phyloP scores from a whole-genome alignment of 73 alveolate species.

The Blepharisma stoltei region DNA sequence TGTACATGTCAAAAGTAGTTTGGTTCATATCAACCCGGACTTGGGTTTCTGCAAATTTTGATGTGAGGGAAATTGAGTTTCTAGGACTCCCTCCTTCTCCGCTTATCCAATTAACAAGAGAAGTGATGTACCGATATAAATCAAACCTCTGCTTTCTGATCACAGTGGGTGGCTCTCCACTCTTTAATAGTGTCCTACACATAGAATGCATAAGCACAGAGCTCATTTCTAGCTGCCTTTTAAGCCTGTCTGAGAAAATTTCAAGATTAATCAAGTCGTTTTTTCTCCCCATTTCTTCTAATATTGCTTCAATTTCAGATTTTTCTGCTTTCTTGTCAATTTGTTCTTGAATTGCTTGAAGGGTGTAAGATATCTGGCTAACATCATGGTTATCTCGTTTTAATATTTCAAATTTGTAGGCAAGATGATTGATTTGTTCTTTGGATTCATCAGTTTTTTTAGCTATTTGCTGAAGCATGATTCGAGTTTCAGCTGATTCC shows the following conservation, averaged over 20 bases:
- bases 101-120: background rate
- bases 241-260: background rate
- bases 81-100: slow-evolving; percentile 1
- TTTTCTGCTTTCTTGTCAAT: slow-evolving; percentile 19
- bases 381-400: slow-evolving; percentile 11
- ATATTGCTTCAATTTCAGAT: background rate
- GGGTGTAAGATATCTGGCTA: background rate
- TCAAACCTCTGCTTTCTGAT: slow-evolving; percentile 11
- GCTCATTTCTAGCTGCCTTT: background rate
- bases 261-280: background rate
- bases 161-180: slow-evolving; percentile 14
- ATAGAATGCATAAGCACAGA: background rate
- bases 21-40: too few relatives aligned
- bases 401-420: background rate
- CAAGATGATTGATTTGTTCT: background rate
- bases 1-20: too few relatives aligned
- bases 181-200: slow-evolving; percentile 1
- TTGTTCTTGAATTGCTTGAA: background rate
- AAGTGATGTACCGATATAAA: background rate
- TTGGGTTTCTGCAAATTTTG: too few relatives aligned
- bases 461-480: background rate
- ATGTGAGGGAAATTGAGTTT: too few relatives aligned
- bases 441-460: background rate
- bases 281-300: background rate
- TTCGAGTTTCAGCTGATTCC: background rate